Conservation (phyloP, 2,329 filamentous ascomycete species). For the Talaromyces marneffei region DNA sequence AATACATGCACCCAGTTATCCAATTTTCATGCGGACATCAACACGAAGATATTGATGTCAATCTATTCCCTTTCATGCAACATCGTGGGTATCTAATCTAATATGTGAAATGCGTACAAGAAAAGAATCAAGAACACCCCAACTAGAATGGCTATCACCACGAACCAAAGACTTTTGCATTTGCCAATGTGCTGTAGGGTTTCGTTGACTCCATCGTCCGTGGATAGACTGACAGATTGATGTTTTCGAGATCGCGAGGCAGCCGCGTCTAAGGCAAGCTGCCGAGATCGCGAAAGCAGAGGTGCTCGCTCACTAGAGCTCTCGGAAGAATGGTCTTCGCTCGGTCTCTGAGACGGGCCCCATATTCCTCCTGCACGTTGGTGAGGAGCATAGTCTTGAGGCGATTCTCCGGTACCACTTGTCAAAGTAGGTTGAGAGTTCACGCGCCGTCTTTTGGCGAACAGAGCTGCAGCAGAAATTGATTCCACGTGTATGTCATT, state of each 20-base stretch:
- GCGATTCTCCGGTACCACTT: background rate
- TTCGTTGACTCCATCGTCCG: constrained; percentile 1
- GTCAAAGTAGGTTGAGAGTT: background rate
- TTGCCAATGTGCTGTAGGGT: constrained; percentile 13
- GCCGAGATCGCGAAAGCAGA: background rate
- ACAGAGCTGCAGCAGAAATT: background rate
- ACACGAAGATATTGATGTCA: background rate
- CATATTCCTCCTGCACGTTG: background rate
- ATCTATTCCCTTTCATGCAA: background rate
- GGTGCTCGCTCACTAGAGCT: constrained; percentile 4
- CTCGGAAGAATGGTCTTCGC: constrained; percentile 1
- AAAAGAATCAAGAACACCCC: constrained; percentile 16
- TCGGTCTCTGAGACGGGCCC: background rate
- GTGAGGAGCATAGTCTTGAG: background rate
- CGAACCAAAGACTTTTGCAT: constrained; percentile 14
- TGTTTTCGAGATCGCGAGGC: background rate
- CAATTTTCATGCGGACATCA: background rate
- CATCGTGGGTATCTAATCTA: background rate
- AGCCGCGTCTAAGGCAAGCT: background rate
- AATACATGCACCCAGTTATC: background rate
- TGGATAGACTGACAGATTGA: background rate
- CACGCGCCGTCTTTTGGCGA: background rate
- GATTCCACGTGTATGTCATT: background rate
- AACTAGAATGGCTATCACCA: constrained; percentile 12
- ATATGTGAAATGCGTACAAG: constrained; percentile 16